Evolutionary conservation across 805 yeast species (phyloP).

Genomic region (Brettanomyces bruxellensis): DNA sequence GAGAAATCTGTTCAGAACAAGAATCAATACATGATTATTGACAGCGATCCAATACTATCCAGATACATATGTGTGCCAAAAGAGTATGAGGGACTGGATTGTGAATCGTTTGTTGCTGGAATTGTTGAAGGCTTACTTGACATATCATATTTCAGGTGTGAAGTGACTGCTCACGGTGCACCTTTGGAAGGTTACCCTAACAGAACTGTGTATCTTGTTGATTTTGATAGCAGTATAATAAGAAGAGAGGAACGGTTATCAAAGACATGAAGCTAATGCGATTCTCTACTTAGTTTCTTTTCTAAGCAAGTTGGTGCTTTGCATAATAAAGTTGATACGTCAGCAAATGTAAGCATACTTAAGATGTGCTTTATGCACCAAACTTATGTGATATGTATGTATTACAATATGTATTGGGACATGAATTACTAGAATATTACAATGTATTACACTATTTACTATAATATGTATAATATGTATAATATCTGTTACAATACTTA

Average conservation of each 20-base stretch:
- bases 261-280: neutral
- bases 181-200: constrained; percentile 49
- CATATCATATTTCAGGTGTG: constrained; percentile 60
- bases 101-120: constrained; percentile 81
- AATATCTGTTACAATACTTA: no score
- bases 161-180: constrained; percentile 76
- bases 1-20: constrained; percentile 43
- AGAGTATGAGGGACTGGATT: constrained; percentile 68
- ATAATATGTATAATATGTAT: no score
- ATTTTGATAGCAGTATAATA: constrained; percentile 52
- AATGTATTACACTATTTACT: no score
- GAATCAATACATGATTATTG: constrained; percentile 71
- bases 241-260: constrained; percentile 35
- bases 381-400: no score
- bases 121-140: constrained; percentile 77
- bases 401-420: no score
- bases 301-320: no score
- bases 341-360: no score
- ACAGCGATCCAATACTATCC: constrained; percentile 62
- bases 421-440: no score
- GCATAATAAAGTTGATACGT: no score
- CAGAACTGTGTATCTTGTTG: constrained; percentile 68
- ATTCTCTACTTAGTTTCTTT: no score
- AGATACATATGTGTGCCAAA: constrained; percentile 69
- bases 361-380: no score